Conservation (phyloP, 257 asterid genomes). For the Henckelia pumila region DNA sequence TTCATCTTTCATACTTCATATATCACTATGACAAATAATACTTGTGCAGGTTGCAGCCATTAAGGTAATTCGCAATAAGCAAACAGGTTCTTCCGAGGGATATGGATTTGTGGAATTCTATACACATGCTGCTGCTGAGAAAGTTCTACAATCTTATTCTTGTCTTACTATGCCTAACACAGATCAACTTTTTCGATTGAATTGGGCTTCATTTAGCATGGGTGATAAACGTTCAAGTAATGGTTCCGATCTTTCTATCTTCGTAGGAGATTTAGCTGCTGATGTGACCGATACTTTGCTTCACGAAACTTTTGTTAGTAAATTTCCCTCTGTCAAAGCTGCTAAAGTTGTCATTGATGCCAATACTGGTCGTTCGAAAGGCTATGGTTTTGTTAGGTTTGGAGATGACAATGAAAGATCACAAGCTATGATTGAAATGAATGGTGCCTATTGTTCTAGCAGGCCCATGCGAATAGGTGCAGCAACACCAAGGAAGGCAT, state of each 20-base stretch:
- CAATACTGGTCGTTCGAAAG: conserved; percentile 49
- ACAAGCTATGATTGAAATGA: conserved; percentile 50
- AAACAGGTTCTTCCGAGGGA: conserved; percentile 55
- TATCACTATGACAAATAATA: not conserved
- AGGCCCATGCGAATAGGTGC: conserved; percentile 56
- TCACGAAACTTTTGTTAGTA: conserved; percentile 41
- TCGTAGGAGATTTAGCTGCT: conserved; percentile 56
- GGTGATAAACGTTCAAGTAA: conserved; percentile 51
- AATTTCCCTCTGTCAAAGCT: conserved; percentile 49
- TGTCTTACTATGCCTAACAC: conserved; percentile 47
- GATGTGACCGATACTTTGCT: conserved; percentile 51
- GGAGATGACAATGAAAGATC: conserved; percentile 54
- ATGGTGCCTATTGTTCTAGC: conserved; percentile 44
- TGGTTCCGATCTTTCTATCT: conserved; percentile 54
- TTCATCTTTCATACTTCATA: not conserved
- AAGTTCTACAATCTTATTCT: conserved; percentile 39
- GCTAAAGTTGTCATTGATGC: conserved; percentile 54
- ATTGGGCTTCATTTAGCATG: conserved; percentile 59
- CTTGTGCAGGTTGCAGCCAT: conserved; percentile 42
- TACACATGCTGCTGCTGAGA: conserved; percentile 52
- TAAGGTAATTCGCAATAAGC: conserved; percentile 55
- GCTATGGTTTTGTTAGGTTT: conserved; percentile 55
- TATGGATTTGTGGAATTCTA: conserved; percentile 56
- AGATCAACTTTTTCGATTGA: conserved; percentile 52
- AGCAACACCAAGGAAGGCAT: conserved; percentile 49